A percentile compares a stretch with the other conserved stretches of the same genome.
Conservation (phyloP, 2,329 filamentous ascomycete genomes). For the Coleophoma cylindrospora region DNA sequence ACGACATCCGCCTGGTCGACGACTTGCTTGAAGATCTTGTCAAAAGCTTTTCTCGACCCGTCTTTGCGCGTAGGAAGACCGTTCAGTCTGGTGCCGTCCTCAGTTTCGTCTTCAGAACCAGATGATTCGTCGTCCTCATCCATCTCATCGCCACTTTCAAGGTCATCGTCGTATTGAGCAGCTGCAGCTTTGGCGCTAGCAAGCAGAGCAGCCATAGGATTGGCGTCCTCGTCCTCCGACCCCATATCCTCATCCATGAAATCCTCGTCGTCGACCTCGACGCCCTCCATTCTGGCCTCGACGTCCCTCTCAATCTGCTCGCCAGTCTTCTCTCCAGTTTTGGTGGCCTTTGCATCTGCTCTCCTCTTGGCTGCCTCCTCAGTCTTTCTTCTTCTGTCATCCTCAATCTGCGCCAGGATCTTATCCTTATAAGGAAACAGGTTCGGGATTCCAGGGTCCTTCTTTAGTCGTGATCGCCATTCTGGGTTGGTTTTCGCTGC, state of each 20-base stretch:
- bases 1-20: conserved; percentile 86
- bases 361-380: conserved; percentile 69
- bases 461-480: conserved; percentile 94
- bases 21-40: conserved; percentile 94
- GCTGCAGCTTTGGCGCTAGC: conserved; percentile 79
- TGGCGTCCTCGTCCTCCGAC: conserved; percentile 65
- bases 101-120: conserved; percentile 40
- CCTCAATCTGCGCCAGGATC: conserved; percentile 90
- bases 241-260: conserved; percentile 53
- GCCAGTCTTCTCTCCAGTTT: conserved; percentile 51
- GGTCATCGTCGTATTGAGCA: conserved; percentile 58
- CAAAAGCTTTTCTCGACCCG: conserved; percentile 78
- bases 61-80: conserved; percentile 49
- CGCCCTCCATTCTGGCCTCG: conserved; percentile 37
- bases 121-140: conserved; percentile 47
- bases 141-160: conserved; percentile 45
- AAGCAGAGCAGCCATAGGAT: conserved; percentile 88
- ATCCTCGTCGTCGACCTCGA: conserved; percentile 41
- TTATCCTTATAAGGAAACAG: conserved; percentile 97
- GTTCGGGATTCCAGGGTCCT: conserved; percentile 96
- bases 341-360: conserved; percentile 66
- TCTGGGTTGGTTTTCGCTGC: conserved; percentile 85
- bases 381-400: conserved; percentile 72
- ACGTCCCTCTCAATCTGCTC: conserved; percentile 35
- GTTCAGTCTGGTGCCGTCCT: conserved; percentile 43